phyloP scores from a whole-genome alignment of 2,329 filamentous ascomycete species.

The Hypoxylon sp. region DNA sequence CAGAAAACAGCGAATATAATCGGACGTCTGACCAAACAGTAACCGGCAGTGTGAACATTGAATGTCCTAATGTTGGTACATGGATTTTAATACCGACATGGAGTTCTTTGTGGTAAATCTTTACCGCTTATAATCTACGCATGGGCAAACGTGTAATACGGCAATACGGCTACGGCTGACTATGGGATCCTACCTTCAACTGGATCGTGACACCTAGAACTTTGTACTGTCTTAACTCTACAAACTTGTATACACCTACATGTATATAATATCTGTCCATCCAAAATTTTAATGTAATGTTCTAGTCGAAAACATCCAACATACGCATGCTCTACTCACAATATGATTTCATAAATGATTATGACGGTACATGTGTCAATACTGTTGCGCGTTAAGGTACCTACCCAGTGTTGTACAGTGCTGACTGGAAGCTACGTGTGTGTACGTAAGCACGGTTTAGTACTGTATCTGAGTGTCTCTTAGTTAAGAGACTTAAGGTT shows the following conservation, averaged over 20 bases:
- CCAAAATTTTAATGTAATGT: neutral
- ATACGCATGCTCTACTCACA: neutral
- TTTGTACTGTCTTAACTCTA: neutral
- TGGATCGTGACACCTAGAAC: neutral
- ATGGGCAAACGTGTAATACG: slow-evolving; percentile 14
- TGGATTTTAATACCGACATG: slow-evolving; percentile 11
- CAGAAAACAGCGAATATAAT: slow-evolving; percentile 5
- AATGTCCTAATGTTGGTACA: slow-evolving; percentile 3
- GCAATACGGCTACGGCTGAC: slow-evolving; percentile 17
- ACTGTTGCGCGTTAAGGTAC: neutral
- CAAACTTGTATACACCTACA: neutral
- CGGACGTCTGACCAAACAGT: neutral
- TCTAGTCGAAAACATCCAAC: neutral
- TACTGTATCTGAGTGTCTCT: slow-evolving; percentile 3
- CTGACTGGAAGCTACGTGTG: neutral
- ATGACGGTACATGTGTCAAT: no score
- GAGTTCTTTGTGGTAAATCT: slow-evolving; percentile 16
- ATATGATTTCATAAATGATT: no score
- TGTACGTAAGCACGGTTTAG: neutral
- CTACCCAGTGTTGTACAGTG: neutral
- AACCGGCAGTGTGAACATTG: slow-evolving; percentile 1
- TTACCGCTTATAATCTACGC: slow-evolving; percentile 25
- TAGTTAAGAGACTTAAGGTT: neutral
- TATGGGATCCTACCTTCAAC: slow-evolving; percentile 6
- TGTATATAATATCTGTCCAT: neutral